Percentiles rank a stretch among this genome's conserved stretches.
phyloP scores from a whole-genome alignment of 2,329 filamentous ascomycete species.

The Gnomoniopsis smithogilvyi region DNA sequence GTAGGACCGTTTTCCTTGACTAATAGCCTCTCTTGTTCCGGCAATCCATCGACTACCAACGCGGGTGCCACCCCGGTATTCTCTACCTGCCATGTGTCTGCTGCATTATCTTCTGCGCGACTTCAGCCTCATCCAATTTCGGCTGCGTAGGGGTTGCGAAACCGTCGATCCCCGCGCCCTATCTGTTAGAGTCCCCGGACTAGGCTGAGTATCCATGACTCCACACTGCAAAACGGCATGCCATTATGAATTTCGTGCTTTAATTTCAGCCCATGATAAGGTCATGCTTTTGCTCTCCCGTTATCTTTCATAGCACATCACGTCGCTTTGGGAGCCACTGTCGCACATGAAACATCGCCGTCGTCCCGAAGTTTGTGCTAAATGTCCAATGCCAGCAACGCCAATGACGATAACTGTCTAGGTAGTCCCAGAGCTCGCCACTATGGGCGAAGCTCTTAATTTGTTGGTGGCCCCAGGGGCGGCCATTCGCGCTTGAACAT shows the following conservation, averaged over 20 bases:
- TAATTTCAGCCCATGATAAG: constrained; percentile 32
- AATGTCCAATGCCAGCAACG: constrained; percentile 8
- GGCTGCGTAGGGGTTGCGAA: neutral
- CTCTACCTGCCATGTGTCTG: constrained; percentile 13
- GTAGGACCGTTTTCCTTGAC: constrained; percentile 41
- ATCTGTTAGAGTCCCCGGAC: constrained; percentile 10
- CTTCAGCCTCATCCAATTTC: constrained; percentile 14
- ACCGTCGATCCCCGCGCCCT: constrained; percentile 8
- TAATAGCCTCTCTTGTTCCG: constrained; percentile 35
- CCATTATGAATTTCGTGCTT: constrained; percentile 35
- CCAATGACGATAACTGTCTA: constrained; percentile 1
- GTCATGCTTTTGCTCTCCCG: constrained; percentile 22
- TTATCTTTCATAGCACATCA: constrained; percentile 15
- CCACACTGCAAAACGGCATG: constrained; percentile 20
- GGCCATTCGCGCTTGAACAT: constrained; percentile 1
- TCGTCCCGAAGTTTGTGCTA: constrained; percentile 6
- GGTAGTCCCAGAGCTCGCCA: neutral
- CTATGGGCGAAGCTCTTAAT: neutral
- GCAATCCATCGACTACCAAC: constrained; percentile 12
- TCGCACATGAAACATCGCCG: constrained; percentile 15
- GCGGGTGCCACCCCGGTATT: constrained; percentile 9
- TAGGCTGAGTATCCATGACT: constrained; percentile 12
- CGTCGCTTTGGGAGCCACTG: neutral
- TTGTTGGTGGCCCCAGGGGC: constrained; percentile 13
- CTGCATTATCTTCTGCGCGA: constrained; percentile 14